Conservation (phyloP, 2,329 filamentous ascomycete species). For the Colletotrichum sp. region DNA sequence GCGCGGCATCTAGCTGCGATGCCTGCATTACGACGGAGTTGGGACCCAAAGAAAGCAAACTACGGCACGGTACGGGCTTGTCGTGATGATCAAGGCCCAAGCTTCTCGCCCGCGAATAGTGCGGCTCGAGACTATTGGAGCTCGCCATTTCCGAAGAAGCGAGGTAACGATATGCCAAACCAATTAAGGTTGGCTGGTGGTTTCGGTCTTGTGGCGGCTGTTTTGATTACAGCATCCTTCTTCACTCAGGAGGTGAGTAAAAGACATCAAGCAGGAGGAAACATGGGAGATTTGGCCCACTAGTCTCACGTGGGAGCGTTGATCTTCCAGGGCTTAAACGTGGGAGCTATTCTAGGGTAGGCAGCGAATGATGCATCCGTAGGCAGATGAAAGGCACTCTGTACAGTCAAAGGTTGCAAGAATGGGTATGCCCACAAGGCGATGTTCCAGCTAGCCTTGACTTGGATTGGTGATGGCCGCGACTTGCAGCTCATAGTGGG, state of each 20-base stretch:
- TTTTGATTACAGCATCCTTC: background rate
- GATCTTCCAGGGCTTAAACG: constrained; percentile 1
- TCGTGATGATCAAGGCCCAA: background rate
- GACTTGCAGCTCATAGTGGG: background rate
- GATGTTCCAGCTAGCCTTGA: background rate
- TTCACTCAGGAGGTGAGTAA: background rate
- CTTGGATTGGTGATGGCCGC: background rate
- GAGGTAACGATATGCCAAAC: background rate
- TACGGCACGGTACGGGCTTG: background rate
- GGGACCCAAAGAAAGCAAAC: background rate
- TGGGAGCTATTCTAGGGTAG: constrained; percentile 1
- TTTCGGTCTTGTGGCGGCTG: background rate
- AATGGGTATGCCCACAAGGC: background rate
- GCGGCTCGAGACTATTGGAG: background rate
- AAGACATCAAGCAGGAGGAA: background rate
- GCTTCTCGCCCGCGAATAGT: background rate
- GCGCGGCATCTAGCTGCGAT: background rate
- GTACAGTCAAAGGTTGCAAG: background rate
- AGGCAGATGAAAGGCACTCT: background rate
- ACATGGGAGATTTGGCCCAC: background rate
- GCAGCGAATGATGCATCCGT: background rate
- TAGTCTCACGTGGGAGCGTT: constrained; percentile 1
- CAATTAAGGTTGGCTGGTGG: background rate
- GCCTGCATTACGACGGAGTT: background rate
- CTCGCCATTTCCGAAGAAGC: background rate